Base-by-base conservation (phyloP, 441 rosid species). In the Arabidopsis hybrid region DNA sequence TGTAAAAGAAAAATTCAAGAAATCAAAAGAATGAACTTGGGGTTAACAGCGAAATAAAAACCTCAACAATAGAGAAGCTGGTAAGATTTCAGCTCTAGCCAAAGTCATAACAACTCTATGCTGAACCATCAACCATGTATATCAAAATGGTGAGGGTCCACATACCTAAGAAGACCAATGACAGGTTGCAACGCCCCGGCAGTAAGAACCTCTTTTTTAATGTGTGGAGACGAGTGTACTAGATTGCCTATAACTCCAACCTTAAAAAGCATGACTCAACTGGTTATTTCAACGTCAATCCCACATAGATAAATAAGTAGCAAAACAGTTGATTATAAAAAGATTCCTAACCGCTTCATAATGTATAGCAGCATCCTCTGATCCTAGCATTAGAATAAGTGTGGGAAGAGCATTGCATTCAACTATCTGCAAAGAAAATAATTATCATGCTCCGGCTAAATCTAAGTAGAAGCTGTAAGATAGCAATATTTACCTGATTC, bases 161-260 rank as follows among this genome's bases (percentile, higher is more conserved):
- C 85, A 71, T 62, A 89, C 99, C 90, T 92, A 32, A 95, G 98
- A 76, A 95, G 83, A 67, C 93, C 88, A 73, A 95, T 91, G 64
- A 95, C 98, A 74, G 99, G 97, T 78, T 95, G 99, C 83, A 95
- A 79, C 40, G 98, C 99, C 65, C 99, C 99, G 5, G 95, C 95
- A 78, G 91, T 80, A 73, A 95, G 92, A 82, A 95, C 99, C 85
- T 91, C 98, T 70, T 84, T 95, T 82, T 95, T 95, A 52, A 95
- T 92, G 84, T 88, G 82, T n/a, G 97, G 97, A 64, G 99, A 95
- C 29, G 99, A 95, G 74, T 95, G 99, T 42, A 95, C 99, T 74
- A 95, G 81, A 83, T 95, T 95, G 59, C 98, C 99, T 78, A 95
- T 91, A 62, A 95, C 99, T 75, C 98, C 98, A 67, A 95, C 99